Evolutionary conservation across 768 basidiomycete genomes (phyloP).

Genomic region (Agrocybe praecox): DNA sequence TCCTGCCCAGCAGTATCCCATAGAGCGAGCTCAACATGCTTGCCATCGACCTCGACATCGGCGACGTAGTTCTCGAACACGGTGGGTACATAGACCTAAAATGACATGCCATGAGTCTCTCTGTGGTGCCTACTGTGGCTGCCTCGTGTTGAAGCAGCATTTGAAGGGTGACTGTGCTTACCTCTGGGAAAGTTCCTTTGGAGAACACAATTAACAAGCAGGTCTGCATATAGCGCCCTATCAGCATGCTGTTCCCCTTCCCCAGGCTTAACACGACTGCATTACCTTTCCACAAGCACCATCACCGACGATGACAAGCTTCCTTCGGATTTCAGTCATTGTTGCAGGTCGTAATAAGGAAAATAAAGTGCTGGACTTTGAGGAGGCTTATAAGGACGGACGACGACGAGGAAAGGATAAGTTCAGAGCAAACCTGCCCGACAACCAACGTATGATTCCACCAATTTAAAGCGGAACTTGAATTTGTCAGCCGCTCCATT

Average conservation of each 20-base stretch:
- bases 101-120: conserved; percentile 4
- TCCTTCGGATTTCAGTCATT: conserved; percentile 98
- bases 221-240: conserved; percentile 51
- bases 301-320: conserved; percentile 98
- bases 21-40: conserved; percentile 96
- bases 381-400: neutral
- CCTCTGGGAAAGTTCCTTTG: conserved; percentile 96
- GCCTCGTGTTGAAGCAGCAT: neutral
- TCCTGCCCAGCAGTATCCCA: conserved; percentile 99
- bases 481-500: conserved; percentile 3
- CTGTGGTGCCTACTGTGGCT: neutral
- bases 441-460: conserved; percentile 19
- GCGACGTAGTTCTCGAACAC: conserved; percentile 99
- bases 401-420: conserved; percentile 4
- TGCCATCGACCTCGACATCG: conserved; percentile 97
- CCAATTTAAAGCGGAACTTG: conserved; percentile 22
- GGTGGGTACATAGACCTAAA: conserved; percentile 96
- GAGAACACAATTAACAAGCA: conserved; percentile 96
- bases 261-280: conserved; percentile 60
- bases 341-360: conserved; percentile 2
- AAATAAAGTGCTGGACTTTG: neutral
- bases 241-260: conserved; percentile 63
- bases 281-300: conserved; percentile 94
- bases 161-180: conserved; percentile 33
- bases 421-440: conserved; percentile 13